Base-by-base conservation (phyloP, 345 rosid species). In the Rhodomyrtus tomentosa region DNA sequence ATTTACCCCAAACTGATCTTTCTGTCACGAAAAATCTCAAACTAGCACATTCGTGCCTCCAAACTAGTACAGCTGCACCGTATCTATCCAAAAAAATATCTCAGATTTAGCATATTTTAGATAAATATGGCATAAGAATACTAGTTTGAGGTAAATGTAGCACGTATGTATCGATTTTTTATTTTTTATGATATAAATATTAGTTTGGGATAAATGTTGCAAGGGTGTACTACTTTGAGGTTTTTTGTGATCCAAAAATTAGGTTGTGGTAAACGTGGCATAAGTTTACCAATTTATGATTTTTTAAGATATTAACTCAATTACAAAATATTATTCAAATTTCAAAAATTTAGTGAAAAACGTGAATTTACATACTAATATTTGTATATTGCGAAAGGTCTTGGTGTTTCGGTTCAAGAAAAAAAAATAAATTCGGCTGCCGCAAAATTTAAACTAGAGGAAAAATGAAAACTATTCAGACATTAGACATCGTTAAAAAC, bases 191-290 rank as follows among this genome's bases (percentile, higher is more conserved):
- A 53, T 8, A 16, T 21, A 51, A 51, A 16, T 16, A 3, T 29
- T 10, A 32, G 15, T 29, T 15, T 29, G 22, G 1, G 20, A 7
- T 25, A 24, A 24, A 10, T 29, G 11, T 15, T 21, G 10, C 40
- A 59, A 1, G 3, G 5, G 7, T 29, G 18, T 59, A 15, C 20
- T 1, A 15, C 0, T 62, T 62, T 15, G 8, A 0, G 10, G 0
- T 15, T 29, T 29, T 29, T 7, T 62, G 16, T 59, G 21, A 62
- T 5, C 15, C 38, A 29, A 59, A 59, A 59, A 29, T 59, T 59
- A 27, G 21, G 16, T 59, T 29, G 4, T 20, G 20, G 2, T 29
- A 62, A 53, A 62, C 29, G 5, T 7, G 38, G 5, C 20, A n/a
- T 8, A 1, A 15, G 40, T 14, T 6, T 29, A 62, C 20, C 2